Base-by-base conservation (phyloP, 768 basidiomycete genomes). In the Tephrocybe sp. region DNA sequence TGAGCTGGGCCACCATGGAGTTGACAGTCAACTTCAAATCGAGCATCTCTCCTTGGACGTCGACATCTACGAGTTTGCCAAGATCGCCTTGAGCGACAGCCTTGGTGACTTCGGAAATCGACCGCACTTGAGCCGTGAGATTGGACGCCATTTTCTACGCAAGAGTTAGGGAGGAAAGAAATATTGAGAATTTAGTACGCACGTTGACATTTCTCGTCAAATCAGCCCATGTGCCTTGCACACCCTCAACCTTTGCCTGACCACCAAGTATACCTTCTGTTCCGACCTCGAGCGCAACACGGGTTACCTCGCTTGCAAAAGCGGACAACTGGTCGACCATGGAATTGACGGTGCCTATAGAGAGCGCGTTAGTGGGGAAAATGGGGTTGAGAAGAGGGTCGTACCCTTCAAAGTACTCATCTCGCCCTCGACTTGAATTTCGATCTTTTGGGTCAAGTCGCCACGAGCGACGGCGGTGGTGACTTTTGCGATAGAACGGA, bases 41-140 rank as follows among this genome's bases (percentile, higher is more conserved):
- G 19, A 93, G 79, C 82, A 98, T 94, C 72, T 98, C 95, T 39
- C 94, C 94, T 60, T 92, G 87, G 12, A 94, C 94, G 59, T 95
- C 90, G 50, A 96, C 93, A 54, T 92, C 83, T 63, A 96, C 93
- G 22, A 84, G 82, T 63, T 89, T 85, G 58, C 77, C 80, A 41
- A 97, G 69, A 65, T 96, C 92, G 16, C 94, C 94, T 45, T 82
- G 71, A 1, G 93, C 92, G 49, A 95, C 92, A 5, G 89, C 88
- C 31, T 88, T 91, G 10, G 89, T 92, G 44, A 92, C 88, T 61
- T 92, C 90, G 2, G 92, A 93, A 60, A 96, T 97, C 32, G 89
- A 91, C 31, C 94, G 84, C 46, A 92, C 91, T 75, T 92, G 89
- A 62, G 88, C 82, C 2, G 89, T 91, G 61, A 92, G 68, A 62